Conservation (phyloP, 352 stramenopile genomes). For the Pythium utonaiense region DNA sequence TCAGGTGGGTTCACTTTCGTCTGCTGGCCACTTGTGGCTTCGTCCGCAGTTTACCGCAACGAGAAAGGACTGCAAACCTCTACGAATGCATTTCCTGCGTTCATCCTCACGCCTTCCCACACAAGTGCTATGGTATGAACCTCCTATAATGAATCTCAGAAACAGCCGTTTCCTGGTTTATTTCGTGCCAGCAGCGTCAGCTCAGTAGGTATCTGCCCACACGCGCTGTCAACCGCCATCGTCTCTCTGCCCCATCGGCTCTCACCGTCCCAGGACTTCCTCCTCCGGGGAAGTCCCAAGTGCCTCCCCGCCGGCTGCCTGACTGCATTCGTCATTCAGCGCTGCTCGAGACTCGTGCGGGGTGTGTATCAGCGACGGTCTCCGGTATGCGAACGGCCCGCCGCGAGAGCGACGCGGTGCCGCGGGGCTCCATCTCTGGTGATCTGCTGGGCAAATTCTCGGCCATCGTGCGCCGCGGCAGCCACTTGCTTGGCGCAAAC, state of each 20-base stretch:
- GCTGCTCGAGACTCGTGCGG: not conserved
- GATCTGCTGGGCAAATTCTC: slow-evolving; percentile 48
- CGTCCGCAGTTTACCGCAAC: not conserved
- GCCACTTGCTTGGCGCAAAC: slow-evolving; percentile 20
- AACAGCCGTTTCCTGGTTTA: slow-evolving; percentile 21
- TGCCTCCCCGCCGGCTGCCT: not conserved
- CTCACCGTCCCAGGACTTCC: too few species aligned
- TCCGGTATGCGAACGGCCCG: slow-evolving; percentile 6
- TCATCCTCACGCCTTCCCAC: not conserved
- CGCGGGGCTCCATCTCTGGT: slow-evolving; percentile 35
- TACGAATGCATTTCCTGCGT: not conserved
- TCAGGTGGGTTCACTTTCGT: slow-evolving; percentile 2
- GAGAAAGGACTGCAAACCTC: slow-evolving; percentile 1
- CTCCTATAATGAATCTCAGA: slow-evolving; percentile 9
- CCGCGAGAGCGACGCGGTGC: slow-evolving; percentile 28
- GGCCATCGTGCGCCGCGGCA: slow-evolving; percentile 44
- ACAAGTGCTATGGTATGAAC: not conserved
- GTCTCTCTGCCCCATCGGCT: not conserved
- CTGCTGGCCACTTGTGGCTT: slow-evolving; percentile 5
- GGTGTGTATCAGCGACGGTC: not conserved
- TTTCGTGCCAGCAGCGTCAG: not conserved
- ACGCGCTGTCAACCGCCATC: slow-evolving; percentile 14
- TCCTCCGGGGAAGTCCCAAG: too few species aligned
- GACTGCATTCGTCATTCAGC: not conserved
- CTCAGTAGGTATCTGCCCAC: slow-evolving; percentile 2